Conservation (phyloP, 2,329 filamentous ascomycete species). For the Hymenoscyphus repandus region DNA sequence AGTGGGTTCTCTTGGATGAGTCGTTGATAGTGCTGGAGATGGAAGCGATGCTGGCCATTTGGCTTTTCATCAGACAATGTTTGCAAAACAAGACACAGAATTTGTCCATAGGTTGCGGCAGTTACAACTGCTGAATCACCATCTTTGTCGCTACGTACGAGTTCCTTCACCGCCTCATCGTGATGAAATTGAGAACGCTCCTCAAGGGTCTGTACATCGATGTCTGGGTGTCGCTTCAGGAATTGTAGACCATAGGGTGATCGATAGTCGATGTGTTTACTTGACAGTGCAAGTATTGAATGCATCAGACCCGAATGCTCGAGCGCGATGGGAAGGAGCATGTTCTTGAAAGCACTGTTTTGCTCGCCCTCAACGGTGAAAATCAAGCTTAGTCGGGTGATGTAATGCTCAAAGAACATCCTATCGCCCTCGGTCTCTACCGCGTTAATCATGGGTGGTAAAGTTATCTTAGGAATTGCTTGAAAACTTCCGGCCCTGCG, state of each 20-base stretch:
- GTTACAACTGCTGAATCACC: slow-evolving; percentile 40
- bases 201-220: slow-evolving; percentile 42
- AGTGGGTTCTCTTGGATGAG: slow-evolving; percentile 61
- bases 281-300: slow-evolving; percentile 77
- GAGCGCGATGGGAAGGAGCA: slow-evolving; percentile 76
- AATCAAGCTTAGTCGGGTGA: slow-evolving; percentile 70
- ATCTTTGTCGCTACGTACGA: slow-evolving; percentile 40
- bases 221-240: slow-evolving; percentile 43
- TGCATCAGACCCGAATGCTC: slow-evolving; percentile 83
- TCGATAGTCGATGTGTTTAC: slow-evolving; percentile 64
- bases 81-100: slow-evolving; percentile 56
- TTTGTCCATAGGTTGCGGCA: slow-evolving; percentile 55
- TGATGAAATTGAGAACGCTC: slow-evolving; percentile 52
- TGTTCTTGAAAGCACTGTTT: slow-evolving; percentile 80
- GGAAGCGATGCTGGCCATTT: slow-evolving; percentile 68
- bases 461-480: slow-evolving; percentile 47
- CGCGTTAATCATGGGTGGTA: slow-evolving; percentile 68
- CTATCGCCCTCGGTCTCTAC: slow-evolving; percentile 76
- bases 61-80: slow-evolving; percentile 51
- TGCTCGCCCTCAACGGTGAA: slow-evolving; percentile 73
- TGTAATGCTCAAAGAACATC: slow-evolving; percentile 79
- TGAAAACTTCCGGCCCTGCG: slow-evolving; percentile 36
- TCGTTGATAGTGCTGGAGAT: slow-evolving; percentile 70
- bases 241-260: slow-evolving; percentile 51
- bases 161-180: slow-evolving; percentile 48